Evolutionary conservation across 2,329 filamentous ascomycete genomes (phyloP).

Genomic region (Phyllachora maydis): DNA sequence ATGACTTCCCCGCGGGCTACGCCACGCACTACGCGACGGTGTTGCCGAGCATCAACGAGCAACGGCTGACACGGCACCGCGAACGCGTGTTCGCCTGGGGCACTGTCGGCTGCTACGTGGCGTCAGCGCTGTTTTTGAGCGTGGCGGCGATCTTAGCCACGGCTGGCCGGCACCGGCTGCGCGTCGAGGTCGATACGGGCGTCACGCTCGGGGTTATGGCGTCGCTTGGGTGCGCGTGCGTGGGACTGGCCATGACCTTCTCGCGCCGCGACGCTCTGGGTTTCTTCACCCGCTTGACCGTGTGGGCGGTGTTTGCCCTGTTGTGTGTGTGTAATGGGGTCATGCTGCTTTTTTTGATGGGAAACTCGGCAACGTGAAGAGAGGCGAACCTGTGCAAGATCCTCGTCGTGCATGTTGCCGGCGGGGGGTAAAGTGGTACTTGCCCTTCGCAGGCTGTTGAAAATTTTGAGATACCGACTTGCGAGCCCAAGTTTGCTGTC

Average conservation of each 20-base stretch:
- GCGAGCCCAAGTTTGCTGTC: too few relatives aligned
- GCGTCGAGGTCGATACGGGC: slow-evolving; percentile 53
- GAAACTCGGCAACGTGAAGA: slow-evolving; percentile 10
- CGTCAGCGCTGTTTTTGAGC: slow-evolving; percentile 40
- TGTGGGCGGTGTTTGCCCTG: slow-evolving; percentile 19
- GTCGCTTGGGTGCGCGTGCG: slow-evolving; percentile 41
- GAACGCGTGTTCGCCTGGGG: slow-evolving; percentile 33
- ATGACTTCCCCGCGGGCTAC: slow-evolving; percentile 29
- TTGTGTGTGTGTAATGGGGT: slow-evolving; percentile 28
- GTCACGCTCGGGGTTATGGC: slow-evolving; percentile 48
- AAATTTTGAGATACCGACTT: too few relatives aligned
- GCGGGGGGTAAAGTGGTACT: too few relatives aligned
- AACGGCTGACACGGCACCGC: slow-evolving; percentile 25
- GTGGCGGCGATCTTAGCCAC: slow-evolving; percentile 44
- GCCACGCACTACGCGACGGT: slow-evolving; percentile 28
- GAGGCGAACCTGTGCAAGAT: too few relatives aligned
- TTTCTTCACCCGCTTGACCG: slow-evolving; percentile 19
- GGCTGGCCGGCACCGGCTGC: slow-evolving; percentile 46
- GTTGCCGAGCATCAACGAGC: slow-evolving; percentile 29
- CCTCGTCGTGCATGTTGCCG: too few relatives aligned
- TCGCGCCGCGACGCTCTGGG: slow-evolving; percentile 24
- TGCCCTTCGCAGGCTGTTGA: too few relatives aligned
- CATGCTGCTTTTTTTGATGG: slow-evolving; percentile 27
- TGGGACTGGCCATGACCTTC: slow-evolving; percentile 36
- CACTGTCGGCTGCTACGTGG: slow-evolving; percentile 30